Evolutionary conservation across 1,284 basidiomycete species (phyloP).

Genomic region (Takashimella tepidaria): DNA sequence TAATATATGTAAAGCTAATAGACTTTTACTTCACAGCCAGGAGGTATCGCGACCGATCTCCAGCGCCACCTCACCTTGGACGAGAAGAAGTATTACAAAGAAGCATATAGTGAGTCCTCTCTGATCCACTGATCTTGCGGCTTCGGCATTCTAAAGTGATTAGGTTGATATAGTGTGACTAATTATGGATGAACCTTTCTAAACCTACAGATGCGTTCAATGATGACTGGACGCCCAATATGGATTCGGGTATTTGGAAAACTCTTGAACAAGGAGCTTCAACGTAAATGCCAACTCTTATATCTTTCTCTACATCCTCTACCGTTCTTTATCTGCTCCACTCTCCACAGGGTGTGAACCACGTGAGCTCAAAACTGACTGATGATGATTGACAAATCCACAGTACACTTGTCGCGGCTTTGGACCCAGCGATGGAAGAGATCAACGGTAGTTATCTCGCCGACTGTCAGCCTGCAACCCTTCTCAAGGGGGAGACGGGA

Average conservation of each 20-base stretch:
- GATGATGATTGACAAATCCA: not conserved
- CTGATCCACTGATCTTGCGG: not conserved
- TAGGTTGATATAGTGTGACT: too few relatives aligned
- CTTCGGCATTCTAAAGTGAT: too few relatives aligned
- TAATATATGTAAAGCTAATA: too few relatives aligned
- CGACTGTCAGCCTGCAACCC: conserved; percentile 4
- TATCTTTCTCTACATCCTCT: too few relatives aligned
- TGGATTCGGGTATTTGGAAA: conserved; percentile 1
- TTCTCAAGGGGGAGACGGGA: not conserved
- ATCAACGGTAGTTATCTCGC: conserved; percentile 7
- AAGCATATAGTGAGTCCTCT: not conserved
- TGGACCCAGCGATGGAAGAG: conserved; percentile 4
- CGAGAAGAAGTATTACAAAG: not conserved
- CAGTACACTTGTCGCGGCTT: conserved; percentile 7
- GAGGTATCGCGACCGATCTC: not conserved
- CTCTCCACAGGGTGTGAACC: too few relatives aligned
- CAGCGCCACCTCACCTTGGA: not conserved
- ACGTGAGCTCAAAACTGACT: not conserved
- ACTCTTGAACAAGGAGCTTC: conserved; percentile 7
- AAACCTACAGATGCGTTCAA: not conserved
- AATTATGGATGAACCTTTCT: too few relatives aligned
- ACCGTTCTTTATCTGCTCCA: too few relatives aligned
- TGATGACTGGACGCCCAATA: conserved; percentile 4
- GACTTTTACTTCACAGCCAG: too few relatives aligned
- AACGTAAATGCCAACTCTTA: too few relatives aligned